A percentile compares a stretch with the other conserved stretches of the same genome.
phyloP scores from a whole-genome alignment of 2,329 filamentous ascomycete genomes.

The Thielaviopsis punctulata region DNA sequence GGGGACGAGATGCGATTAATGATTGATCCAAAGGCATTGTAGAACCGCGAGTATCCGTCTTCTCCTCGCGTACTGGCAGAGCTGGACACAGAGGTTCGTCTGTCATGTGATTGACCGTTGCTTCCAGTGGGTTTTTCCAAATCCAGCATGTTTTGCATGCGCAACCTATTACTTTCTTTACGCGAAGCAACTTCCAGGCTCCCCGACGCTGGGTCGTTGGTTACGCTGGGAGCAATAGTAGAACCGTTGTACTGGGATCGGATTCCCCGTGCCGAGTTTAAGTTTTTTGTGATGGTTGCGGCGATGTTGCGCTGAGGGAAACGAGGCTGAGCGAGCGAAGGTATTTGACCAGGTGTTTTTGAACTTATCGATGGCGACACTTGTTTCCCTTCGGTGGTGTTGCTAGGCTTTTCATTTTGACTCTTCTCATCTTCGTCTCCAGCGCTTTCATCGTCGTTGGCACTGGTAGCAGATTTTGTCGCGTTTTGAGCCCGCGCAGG shows the following conservation, averaged over 20 bases:
- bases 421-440: slow-evolving; percentile 22
- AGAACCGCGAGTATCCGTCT: slow-evolving; percentile 79
- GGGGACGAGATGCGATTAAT: slow-evolving; percentile 81
- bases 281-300: slow-evolving; percentile 74
- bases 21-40: slow-evolving; percentile 75
- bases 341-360: slow-evolving; percentile 30
- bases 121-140: slow-evolving; percentile 35
- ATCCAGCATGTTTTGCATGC: slow-evolving; percentile 40
- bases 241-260: slow-evolving; percentile 45
- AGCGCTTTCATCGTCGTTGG: slow-evolving; percentile 13
- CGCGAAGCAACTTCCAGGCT: slow-evolving; percentile 43
- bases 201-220: slow-evolving; percentile 55
- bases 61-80: slow-evolving; percentile 25
- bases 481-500: slow-evolving; percentile 46
- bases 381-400: not conserved
- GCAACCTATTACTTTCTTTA: slow-evolving; percentile 28
- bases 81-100: slow-evolving; percentile 16
- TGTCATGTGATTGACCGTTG: slow-evolving; percentile 13
- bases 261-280: slow-evolving; percentile 75
- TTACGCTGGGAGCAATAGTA: slow-evolving; percentile 54
- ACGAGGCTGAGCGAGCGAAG: slow-evolving; percentile 22
- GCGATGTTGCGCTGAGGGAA: slow-evolving; percentile 40
- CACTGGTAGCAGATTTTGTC: slow-evolving; percentile 21
- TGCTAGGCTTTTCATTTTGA: not conserved
- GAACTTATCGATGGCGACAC: slow-evolving; percentile 5